Evolutionary conservation across 441 rosid species (phyloP), one percentile per base, ranked within the genome.

Genomic region (Erodium trifolium): DNA sequence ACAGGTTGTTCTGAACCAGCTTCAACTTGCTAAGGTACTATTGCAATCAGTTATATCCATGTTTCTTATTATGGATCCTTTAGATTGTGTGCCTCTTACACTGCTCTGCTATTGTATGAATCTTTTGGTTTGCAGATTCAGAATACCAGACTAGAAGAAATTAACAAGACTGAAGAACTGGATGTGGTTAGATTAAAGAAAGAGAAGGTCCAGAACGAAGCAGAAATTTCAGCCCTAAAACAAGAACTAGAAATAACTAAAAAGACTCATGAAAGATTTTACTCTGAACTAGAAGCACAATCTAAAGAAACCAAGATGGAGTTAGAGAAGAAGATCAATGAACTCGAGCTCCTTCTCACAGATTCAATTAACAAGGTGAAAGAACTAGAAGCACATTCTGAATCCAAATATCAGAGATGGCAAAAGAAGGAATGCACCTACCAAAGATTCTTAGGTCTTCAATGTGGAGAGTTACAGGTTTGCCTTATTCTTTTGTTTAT

Each of bases 21-120:
- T 89, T 72, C 85, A 85, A 75, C 81, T 77, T 71, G 72, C 89
- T 74, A 89, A 95, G 97, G 98, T 92, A 78, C n/a, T 49, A 49
- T 65, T 64, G 65, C 45, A 14, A 27, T 65, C 65, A 60, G 10
- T 60, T 18, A 11, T 16, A 60, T 18, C 31, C 12, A 6, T 60
- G 34, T 60, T 60, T 67, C 5, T 71, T 69, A 8, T 27, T 70
- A 51, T 47, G 68, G 69, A 57, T 65, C 73, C 55, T 11, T 65
- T 10, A 27, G 37, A 19, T 66, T 43, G 70, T 14, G 16, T 27
- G 37, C 67, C 16, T 55, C 34, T 69, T 34, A 68, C 17, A 13
- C 18, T 10, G 9, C 41, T 17, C 71, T n/a, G 55, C 63, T 6
- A 62, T 51, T 19, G 0, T 12, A 47, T 63, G 60, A 6, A 41